A percentile compares a stretch with the other conserved stretches of the same genome.
Evolutionary conservation across 2,329 filamentous ascomycete genomes (phyloP).

Genomic region (Penicillium brasilianum): DNA sequence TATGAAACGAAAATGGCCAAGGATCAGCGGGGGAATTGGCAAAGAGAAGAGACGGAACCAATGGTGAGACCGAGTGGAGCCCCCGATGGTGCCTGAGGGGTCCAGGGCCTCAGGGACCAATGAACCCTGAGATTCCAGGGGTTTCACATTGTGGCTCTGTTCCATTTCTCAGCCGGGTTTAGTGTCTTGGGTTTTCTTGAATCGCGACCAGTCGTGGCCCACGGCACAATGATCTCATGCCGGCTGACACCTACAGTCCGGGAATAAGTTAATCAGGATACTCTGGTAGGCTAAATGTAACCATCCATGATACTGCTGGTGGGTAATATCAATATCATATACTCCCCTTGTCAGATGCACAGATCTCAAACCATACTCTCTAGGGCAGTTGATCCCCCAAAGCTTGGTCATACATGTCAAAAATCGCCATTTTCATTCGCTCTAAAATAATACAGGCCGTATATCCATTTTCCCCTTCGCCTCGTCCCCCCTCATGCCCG

Average conservation of each 20-base stretch:
- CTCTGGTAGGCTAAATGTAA: too few species aligned
- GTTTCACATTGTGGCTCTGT: not conserved
- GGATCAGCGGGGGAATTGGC: constrained; percentile 18
- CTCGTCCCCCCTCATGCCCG: not conserved
- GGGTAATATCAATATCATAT: too few species aligned
- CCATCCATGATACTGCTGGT: too few species aligned
- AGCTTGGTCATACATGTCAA: not conserved
- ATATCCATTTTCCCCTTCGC: constrained; percentile 15
- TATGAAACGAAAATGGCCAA: constrained; percentile 8
- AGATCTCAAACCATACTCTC: too few species aligned
- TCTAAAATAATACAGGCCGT: constrained; percentile 30
- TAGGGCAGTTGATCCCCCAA: too few species aligned
- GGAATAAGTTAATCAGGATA: too few species aligned
- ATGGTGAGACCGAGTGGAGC: constrained; percentile 3
- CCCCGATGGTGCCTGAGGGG: not conserved
- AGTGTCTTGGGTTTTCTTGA: too few species aligned
- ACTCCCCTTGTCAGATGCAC: too few species aligned
- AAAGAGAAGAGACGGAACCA: not conserved
- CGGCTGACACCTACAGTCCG: too few species aligned
- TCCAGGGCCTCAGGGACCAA: constrained; percentile 1
- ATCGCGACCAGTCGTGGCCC: too few species aligned
- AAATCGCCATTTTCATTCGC: constrained; percentile 9
- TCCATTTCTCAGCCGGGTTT: too few species aligned
- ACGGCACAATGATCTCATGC: not conserved
- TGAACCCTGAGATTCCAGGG: not conserved